Percentiles rank a stretch among this genome's conserved stretches.
phyloP scores from a whole-genome alignment of 257 asterid genomes.

The Solanum raphanifolium region DNA sequence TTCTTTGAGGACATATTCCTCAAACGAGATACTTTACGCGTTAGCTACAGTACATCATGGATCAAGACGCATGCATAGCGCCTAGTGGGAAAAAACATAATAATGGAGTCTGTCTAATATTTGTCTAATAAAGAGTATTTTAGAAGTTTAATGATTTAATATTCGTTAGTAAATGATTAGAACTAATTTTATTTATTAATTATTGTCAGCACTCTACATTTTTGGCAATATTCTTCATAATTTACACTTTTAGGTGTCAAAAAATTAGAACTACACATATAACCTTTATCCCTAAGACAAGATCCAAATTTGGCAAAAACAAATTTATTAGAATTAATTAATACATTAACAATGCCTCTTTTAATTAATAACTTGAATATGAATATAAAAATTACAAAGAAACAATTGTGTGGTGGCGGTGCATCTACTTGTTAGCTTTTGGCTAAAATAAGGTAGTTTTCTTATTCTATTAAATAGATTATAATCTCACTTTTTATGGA shows the following conservation, averaged over 20 bases:
- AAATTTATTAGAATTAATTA: neutral
- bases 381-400: neutral
- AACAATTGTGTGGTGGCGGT: slow-evolving; percentile 1
- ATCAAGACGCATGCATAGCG: neutral
- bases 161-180: neutral
- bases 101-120: neutral
- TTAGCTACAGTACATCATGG: neutral
- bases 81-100: neutral
- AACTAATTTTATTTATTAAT: neutral
- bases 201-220: neutral
- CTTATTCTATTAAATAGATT: neutral
- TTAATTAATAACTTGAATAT: neutral
- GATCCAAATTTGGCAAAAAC: neutral
- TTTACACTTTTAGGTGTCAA: neutral
- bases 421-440: slow-evolving; percentile 3
- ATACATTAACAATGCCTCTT: neutral
- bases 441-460: neutral
- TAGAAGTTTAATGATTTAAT: neutral
- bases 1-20: neutral
- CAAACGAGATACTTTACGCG: neutral
- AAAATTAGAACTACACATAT: neutral
- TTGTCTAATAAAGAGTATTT: neutral
- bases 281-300: neutral
- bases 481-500: neutral
- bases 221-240: neutral